Evolutionary conservation across 192 early-diverging fungal species (phyloP).

Genomic region (Coemansia sp.): DNA sequence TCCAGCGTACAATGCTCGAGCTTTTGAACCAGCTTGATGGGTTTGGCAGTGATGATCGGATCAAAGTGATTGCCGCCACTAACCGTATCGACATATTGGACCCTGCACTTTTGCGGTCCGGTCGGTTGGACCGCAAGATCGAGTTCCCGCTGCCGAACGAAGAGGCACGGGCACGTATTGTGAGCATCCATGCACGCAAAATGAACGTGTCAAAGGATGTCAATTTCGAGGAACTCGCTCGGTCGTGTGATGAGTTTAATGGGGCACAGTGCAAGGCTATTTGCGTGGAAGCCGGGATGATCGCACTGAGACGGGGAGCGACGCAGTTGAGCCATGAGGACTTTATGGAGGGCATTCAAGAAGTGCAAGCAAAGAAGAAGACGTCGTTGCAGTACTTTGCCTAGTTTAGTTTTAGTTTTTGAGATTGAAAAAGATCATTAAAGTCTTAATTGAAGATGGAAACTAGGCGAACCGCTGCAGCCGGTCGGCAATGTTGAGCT

Average conservation of each 20-base stretch:
- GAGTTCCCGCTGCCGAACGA: slow-evolving; percentile 93
- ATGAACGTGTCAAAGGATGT: slow-evolving; percentile 94
- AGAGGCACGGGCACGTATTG: slow-evolving; percentile 89
- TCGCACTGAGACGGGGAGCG: slow-evolving; percentile 88
- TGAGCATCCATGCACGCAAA: slow-evolving; percentile 97
- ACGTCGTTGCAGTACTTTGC: slow-evolving; percentile 91
- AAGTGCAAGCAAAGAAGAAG: slow-evolving; percentile 99
- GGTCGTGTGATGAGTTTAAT: slow-evolving; percentile 98
- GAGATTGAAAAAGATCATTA: neutral
- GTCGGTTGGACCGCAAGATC: slow-evolving; percentile 89
- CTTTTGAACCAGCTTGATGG: slow-evolving; percentile 97
- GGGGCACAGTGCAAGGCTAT: slow-evolving; percentile 99
- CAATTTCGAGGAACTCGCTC: slow-evolving; percentile 94
- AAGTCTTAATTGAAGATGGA: no score
- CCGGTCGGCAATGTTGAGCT: slow-evolving; percentile 90
- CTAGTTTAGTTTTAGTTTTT: slow-evolving; percentile 37
- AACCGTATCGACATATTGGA: slow-evolving; percentile 95
- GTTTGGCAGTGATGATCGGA: slow-evolving; percentile 90
- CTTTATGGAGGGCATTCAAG: slow-evolving; percentile 96
- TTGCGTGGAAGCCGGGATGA: slow-evolving; percentile 98
- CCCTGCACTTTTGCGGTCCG: slow-evolving; percentile 84
- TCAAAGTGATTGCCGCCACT: slow-evolving; percentile 99
- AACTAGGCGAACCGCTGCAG: slow-evolving; percentile 73
- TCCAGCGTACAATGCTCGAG: slow-evolving; percentile 99
- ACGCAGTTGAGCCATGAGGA: slow-evolving; percentile 92